phyloP scores from a whole-genome alignment of 2,329 filamentous ascomycete genomes.

The Exophiala dermatitidis region DNA sequence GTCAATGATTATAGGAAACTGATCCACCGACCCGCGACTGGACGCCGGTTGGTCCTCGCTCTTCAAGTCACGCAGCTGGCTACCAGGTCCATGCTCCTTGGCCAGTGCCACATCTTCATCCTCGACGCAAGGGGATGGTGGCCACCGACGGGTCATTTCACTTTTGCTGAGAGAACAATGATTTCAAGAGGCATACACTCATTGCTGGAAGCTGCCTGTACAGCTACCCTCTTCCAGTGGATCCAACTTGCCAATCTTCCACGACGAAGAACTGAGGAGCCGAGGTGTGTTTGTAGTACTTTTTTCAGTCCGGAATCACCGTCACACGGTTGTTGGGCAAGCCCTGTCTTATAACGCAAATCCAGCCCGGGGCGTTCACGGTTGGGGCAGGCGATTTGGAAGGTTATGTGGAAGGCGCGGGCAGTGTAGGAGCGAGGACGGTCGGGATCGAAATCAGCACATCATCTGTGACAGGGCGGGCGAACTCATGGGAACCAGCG shows the following conservation, averaged over 20 bases:
- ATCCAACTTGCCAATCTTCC: neutral
- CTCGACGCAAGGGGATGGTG: conserved; percentile 41
- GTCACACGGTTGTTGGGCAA: conserved; percentile 4
- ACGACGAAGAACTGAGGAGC: neutral
- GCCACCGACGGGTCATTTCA: conserved; percentile 29
- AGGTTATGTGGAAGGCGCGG: conserved; percentile 13
- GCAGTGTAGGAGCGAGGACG: conserved; percentile 10
- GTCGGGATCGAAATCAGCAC: conserved; percentile 23
- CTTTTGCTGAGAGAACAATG: conserved; percentile 8
- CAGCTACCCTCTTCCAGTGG: neutral
- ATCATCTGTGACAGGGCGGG: conserved; percentile 9
- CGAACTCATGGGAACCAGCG: conserved; percentile 1
- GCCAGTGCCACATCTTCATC: conserved; percentile 39
- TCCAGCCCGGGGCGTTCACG: conserved; percentile 3
- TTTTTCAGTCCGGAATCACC: neutral
- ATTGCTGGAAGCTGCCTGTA: conserved; percentile 10
- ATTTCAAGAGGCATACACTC: conserved; percentile 7
- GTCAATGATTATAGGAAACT: conserved; percentile 39
- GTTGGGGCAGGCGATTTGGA: conserved; percentile 16
- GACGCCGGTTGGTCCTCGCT: conserved; percentile 26
- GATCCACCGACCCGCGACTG: conserved; percentile 38
- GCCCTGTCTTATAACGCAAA: conserved; percentile 7
- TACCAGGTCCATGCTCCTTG: conserved; percentile 34
- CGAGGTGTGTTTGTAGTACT: neutral
- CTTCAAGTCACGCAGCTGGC: conserved; percentile 24